phyloP scores from a whole-genome alignment of 495 filamentous ascomycete genomes.

The Podospora pseudoanserina region DNA sequence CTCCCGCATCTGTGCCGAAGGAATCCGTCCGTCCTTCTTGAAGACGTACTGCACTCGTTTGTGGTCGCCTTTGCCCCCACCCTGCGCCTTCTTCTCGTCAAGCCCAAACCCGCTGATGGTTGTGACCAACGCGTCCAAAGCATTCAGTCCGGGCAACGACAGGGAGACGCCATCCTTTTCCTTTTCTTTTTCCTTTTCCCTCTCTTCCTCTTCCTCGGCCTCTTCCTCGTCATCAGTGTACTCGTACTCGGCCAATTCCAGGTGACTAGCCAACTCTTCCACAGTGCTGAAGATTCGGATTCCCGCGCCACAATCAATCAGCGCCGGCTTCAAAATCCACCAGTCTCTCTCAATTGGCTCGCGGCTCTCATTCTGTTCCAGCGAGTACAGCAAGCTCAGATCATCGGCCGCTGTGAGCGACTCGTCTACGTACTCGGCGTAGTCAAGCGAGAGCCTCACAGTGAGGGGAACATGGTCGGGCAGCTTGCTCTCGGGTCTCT shows the following conservation, averaged over 20 bases:
- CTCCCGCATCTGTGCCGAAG: slow-evolving; percentile 63
- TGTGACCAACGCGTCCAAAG: slow-evolving; percentile 12
- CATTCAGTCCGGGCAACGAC: slow-evolving; percentile 12
- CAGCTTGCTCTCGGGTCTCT: slow-evolving; percentile 59
- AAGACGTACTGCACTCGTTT: slow-evolving; percentile 20
- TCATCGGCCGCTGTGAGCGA: slow-evolving; percentile 70
- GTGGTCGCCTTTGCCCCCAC: background rate
- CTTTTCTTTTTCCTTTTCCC: slow-evolving; percentile 7
- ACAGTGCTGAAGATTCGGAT: slow-evolving; percentile 70
- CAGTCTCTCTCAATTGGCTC: slow-evolving; percentile 56
- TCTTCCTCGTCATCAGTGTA: slow-evolving; percentile 18
- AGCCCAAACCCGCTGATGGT: background rate
- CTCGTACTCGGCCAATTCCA: slow-evolving; percentile 60
- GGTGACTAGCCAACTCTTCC: slow-evolving; percentile 61
- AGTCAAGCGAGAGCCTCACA: slow-evolving; percentile 74
- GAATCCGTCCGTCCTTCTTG: slow-evolving; percentile 50
- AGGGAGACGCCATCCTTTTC: slow-evolving; percentile 10
- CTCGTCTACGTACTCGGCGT: slow-evolving; percentile 77
- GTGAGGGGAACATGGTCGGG: slow-evolving; percentile 54
- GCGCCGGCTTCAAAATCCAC: slow-evolving; percentile 81
- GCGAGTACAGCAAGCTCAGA: slow-evolving; percentile 53
- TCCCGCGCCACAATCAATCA: slow-evolving; percentile 77
- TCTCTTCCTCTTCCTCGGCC: slow-evolving; percentile 13
- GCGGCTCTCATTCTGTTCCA: slow-evolving; percentile 49
- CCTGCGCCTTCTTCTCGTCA: background rate